Evolutionary conservation across 2,329 filamentous ascomycete species (phyloP).

Genomic region (Dryadomyces sulphureus): DNA sequence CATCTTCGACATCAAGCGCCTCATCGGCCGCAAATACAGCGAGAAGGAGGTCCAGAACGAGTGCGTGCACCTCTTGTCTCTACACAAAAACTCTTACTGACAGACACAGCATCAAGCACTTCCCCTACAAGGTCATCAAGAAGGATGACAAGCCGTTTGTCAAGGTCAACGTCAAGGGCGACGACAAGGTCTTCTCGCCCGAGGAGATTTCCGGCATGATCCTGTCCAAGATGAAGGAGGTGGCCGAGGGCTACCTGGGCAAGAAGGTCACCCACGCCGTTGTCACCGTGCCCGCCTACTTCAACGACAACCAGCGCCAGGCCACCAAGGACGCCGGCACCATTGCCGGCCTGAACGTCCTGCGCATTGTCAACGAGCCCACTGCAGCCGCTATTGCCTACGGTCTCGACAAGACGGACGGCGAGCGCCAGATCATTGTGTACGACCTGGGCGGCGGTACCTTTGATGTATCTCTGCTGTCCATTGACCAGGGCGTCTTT

Average conservation of each 20-base stretch:
- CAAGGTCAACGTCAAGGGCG: conserved; percentile 46
- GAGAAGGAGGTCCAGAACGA: conserved; percentile 85
- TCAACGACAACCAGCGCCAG: conserved; percentile 96
- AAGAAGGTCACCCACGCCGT: conserved; percentile 79
- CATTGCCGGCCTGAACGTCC: conserved; percentile 86
- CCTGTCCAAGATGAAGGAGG: conserved; percentile 47
- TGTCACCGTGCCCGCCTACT: conserved; percentile 91
- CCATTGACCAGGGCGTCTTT: conserved; percentile 83
- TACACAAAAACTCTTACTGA: background rate
- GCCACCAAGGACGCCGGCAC: conserved; percentile 89
- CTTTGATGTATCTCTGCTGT: conserved; percentile 86
- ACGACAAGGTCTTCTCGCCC: conserved; percentile 43
- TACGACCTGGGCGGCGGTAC: conserved; percentile 92
- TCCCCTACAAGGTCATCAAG: conserved; percentile 87
- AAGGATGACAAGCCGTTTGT: conserved; percentile 84
- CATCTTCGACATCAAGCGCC: conserved; percentile 72
- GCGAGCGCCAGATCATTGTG: conserved; percentile 78
- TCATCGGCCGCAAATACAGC: conserved; percentile 71
- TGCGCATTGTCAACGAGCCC: conserved; percentile 93
- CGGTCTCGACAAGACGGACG: conserved; percentile 74
- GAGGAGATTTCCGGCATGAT: conserved; percentile 50
- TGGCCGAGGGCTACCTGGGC: conserved; percentile 60
- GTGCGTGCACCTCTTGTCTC: conserved; percentile 1
- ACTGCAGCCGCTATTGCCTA: conserved; percentile 93
- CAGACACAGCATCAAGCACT: conserved; percentile 61